Conservation (phyloP, 2,329 filamentous ascomycete genomes). For the Fusarium sp. region DNA sequence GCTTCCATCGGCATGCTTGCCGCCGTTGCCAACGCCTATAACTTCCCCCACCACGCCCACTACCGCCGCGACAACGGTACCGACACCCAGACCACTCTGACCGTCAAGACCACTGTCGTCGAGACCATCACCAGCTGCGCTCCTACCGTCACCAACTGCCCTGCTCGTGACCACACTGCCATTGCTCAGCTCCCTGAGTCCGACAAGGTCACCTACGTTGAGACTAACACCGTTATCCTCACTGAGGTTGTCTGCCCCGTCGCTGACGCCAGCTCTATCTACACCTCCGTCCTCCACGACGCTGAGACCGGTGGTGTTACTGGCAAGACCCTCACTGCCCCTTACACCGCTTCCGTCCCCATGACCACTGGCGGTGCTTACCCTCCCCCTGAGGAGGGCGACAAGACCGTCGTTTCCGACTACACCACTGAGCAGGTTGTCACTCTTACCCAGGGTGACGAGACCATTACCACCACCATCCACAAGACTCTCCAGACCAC, state of each 20-base stretch:
- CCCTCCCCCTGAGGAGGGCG: slow-evolving; percentile 21
- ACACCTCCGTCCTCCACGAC: slow-evolving; percentile 49
- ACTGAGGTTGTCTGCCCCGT: slow-evolving; percentile 57
- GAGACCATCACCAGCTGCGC: slow-evolving; percentile 67
- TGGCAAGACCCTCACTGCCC: slow-evolving; percentile 44
- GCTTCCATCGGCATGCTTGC: slow-evolving; percentile 56
- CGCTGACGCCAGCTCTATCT: slow-evolving; percentile 51
- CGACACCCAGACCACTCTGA: slow-evolving; percentile 50
- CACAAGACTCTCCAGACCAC: slow-evolving; percentile 53
- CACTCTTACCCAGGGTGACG: slow-evolving; percentile 48
- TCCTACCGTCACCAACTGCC: slow-evolving; percentile 66
- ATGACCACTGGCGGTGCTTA: slow-evolving; percentile 49
- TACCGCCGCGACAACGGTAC: slow-evolving; percentile 44
- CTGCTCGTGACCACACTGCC: slow-evolving; percentile 45
- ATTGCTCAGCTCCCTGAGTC: slow-evolving; percentile 48
- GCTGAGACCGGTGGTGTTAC: slow-evolving; percentile 48
- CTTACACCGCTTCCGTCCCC: slow-evolving; percentile 30
- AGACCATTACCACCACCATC: slow-evolving; percentile 54
- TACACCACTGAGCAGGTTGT: slow-evolving; percentile 45
- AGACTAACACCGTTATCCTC: slow-evolving; percentile 52
- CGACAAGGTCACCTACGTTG: slow-evolving; percentile 45
- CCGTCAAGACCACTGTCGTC: slow-evolving; percentile 63
- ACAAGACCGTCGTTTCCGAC: slow-evolving; percentile 39
- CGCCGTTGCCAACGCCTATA: slow-evolving; percentile 53
- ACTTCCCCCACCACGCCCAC: slow-evolving; percentile 47